These are phyloP conservation scores for Trichoderma virens DNA, from an alignment of 495 filamentous ascomycete genomes.

Conservation along the genomic window DNA sequence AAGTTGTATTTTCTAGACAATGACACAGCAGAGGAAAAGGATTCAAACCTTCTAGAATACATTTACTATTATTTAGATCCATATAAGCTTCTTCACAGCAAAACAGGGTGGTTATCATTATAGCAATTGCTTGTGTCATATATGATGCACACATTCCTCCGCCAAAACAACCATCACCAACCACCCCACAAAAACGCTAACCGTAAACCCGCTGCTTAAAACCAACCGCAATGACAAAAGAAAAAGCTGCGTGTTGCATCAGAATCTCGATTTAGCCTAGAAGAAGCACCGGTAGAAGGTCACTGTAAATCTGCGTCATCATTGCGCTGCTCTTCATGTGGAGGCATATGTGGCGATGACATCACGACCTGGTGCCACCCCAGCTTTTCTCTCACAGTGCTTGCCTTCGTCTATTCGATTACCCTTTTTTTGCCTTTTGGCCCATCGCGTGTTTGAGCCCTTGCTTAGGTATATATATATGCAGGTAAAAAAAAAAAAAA, in stretches of 20 bases:
- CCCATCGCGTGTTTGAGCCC: too few relatives aligned
- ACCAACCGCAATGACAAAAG: too few relatives aligned
- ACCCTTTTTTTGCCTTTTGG: too few relatives aligned
- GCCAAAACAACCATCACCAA: neutral
- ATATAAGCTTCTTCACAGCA: neutral
- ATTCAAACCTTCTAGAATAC: neutral
- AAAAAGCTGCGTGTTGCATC: too few relatives aligned
- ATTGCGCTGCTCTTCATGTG: slow-evolving; percentile 3
- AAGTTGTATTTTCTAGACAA: neutral
- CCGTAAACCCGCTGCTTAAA: too few relatives aligned
- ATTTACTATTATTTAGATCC: neutral
- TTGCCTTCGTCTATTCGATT: too few relatives aligned
- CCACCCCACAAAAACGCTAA: too few relatives aligned
- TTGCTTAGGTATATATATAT: too few relatives aligned
- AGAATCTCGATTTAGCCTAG: neutral
- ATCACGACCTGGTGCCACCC: slow-evolving; percentile 6
- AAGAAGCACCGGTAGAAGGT: neutral
- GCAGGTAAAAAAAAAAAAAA: too few relatives aligned
- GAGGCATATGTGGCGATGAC: neutral
- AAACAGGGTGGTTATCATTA: neutral
- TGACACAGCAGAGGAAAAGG: neutral
- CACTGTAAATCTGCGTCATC: neutral
- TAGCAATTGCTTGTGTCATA: too few relatives aligned
- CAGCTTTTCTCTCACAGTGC: neutral
- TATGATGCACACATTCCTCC: too few relatives aligned